Percentiles rank a stretch among this genome's conserved stretches.
phyloP scores from a whole-genome alignment of 163 green algal species.

The Scenedesmus sp. region DNA sequence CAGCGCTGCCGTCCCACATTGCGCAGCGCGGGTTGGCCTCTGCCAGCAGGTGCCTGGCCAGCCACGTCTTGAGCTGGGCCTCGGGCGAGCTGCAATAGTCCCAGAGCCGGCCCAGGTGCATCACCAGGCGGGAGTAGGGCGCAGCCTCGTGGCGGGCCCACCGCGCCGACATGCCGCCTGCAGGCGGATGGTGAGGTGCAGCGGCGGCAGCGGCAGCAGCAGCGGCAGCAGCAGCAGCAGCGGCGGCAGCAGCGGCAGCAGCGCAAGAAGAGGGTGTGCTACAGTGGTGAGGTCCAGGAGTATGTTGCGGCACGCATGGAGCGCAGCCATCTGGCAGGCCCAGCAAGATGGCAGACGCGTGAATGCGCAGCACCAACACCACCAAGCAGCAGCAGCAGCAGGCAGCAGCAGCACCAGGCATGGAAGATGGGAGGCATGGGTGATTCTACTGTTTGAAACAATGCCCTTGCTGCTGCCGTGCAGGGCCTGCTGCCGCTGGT shows the following conservation, averaged over 20 bases:
- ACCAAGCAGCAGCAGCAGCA: no score
- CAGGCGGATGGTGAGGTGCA: no score
- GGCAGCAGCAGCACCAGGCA: no score
- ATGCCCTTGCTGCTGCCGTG: no score
- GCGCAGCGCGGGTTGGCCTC: neutral
- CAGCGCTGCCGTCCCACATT: slow-evolving; percentile 23
- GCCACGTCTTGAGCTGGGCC: slow-evolving; percentile 9
- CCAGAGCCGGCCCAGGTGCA: neutral
- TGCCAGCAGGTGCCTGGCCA: neutral
- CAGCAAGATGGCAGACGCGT: no score
- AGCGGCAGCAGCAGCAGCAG: slow-evolving; percentile 13
- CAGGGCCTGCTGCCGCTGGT: no score
- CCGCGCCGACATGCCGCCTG: neutral
- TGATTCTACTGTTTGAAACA: no score
- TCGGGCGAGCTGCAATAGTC: neutral
- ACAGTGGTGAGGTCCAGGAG: neutral
- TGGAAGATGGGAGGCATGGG: no score
- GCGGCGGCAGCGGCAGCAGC: neutral
- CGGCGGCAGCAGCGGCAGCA: slow-evolving; percentile 13
- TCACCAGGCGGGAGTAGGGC: neutral
- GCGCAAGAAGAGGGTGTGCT: neutral
- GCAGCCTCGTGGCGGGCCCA: neutral
- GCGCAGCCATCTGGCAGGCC: no score
- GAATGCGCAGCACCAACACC: no score
- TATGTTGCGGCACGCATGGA: neutral